Evolutionary conservation across 345 rosid species (phyloP), one percentile per base, ranked within the genome.

Genomic region (Geranium brycei): DNA sequence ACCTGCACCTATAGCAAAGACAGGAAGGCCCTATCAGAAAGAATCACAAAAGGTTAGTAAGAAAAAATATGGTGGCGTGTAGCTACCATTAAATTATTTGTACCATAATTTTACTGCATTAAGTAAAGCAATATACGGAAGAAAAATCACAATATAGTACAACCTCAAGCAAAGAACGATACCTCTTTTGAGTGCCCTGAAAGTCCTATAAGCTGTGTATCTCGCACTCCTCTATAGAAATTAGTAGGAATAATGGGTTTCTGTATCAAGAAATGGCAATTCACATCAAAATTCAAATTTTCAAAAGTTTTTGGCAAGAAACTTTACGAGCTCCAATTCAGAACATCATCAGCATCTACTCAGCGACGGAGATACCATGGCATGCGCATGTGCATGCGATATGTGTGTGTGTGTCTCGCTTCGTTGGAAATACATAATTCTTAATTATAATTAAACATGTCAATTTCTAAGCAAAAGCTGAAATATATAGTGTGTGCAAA

Each of bases 131-230:
- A 23, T 14, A 60, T 60, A 60, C 62, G 10, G 53, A n/a, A 60
- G 13, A 61, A 57, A 7, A 31, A 12, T 58, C 41, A 35, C 41
- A 35, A 35, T 35, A 35, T 35, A 35, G 10, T 35, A 35, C 10
- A 35, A 35, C 41, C 4, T 35, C 10, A 18, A 65, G 64, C 41
- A 70, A 70, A 71, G 64, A 35, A 59, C 23, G 68, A 69, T 70
- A 93, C 99, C 91, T 93, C 97, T 85, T 76, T 85, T 56, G 97
- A 82, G 83, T 83, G 88, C 41, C 99, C 99, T 6, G 99, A 83
- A 91, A 93, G 71, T 73, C 99, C 99, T 66, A 90, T 81, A 59
- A 90, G 91, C 58, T 90, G 96, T 51, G 97, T 86, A 76, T 93
- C 95, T 14, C 97, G 87, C 40, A 93, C 79, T 41, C 76, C 78